These are phyloP conservation scores for Myochromella boudieri DNA, from an alignment of 768 basidiomycete genomes.

Conservation along the genomic window DNA sequence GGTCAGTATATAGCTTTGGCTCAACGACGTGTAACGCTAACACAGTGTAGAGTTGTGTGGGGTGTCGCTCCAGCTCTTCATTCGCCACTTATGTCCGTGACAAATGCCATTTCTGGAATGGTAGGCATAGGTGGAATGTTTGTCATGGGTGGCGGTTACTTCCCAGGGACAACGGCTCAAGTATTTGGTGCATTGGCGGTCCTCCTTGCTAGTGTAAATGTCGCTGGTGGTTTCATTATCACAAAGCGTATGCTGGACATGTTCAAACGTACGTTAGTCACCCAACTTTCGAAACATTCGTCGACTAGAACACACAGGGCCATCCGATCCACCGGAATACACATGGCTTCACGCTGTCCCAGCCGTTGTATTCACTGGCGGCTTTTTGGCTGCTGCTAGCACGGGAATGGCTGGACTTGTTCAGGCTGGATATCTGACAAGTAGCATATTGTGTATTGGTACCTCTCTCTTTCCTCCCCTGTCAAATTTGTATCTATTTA, in stretches of 20 bases:
- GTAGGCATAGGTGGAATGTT: conserved; percentile 70
- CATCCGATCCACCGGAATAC: conserved; percentile 86
- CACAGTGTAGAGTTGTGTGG: conserved; percentile 88
- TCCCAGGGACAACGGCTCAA: conserved; percentile 82
- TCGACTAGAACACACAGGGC: conserved; percentile 40
- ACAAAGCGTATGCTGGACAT: conserved; percentile 93
- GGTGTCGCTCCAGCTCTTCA: conserved; percentile 86
- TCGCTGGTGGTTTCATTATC: conserved; percentile 85
- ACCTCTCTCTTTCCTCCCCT: conserved; percentile 2
- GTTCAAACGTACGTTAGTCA: conserved; percentile 68
- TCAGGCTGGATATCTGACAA: conserved; percentile 84
- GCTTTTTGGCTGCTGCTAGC: conserved; percentile 78
- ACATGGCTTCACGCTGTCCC: conserved; percentile 81
- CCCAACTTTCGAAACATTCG: background rate
- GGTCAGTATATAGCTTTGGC: conserved; percentile 21
- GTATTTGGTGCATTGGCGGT: conserved; percentile 78
- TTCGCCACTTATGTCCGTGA: conserved; percentile 89
- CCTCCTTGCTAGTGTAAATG: conserved; percentile 85
- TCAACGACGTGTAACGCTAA: too few relatives aligned
- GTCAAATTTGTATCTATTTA: conserved; percentile 1
- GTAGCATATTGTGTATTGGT: conserved; percentile 87
- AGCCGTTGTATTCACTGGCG: conserved; percentile 79
- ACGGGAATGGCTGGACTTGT: conserved; percentile 86
- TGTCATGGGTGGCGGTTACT: conserved; percentile 86
- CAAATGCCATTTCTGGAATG: conserved; percentile 81